Percentiles rank a stretch among this genome's conserved stretches.
Conservation (phyloP, 345 rosid species). For the Camelina sativa region DNA sequence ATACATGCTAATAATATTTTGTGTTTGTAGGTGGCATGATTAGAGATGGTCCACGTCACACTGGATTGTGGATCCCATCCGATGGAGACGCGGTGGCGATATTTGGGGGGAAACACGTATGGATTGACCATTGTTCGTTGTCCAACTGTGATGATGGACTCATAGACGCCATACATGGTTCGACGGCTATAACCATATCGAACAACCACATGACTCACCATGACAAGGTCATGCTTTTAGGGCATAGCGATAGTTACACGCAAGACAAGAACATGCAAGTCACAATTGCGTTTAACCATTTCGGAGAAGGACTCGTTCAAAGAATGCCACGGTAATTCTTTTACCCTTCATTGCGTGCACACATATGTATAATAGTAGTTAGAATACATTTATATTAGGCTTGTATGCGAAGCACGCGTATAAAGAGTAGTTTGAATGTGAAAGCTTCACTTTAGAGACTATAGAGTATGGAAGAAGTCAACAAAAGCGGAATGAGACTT, state of each 20-base stretch:
- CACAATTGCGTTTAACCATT: conserved; percentile 84
- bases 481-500: conserved; percentile 30
- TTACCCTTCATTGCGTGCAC: not conserved
- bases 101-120: conserved; percentile 57
- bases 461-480: conserved; percentile 32
- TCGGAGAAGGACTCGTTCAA: conserved; percentile 85
- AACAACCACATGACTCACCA: conserved; percentile 85
- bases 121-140: conserved; percentile 83
- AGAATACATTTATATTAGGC: not conserved
- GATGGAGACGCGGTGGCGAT: conserved; percentile 77
- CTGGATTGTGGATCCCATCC: conserved; percentile 59
- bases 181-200: conserved; percentile 80
- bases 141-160: conserved; percentile 78
- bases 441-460: conserved; percentile 18
- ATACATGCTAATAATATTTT: not conserved
- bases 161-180: conserved; percentile 77
- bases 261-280: conserved; percentile 77
- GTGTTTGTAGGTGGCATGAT: conserved; percentile 47
- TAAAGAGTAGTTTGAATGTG: conserved; percentile 32
- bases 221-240: conserved; percentile 83
- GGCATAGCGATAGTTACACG: conserved; percentile 68
- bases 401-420: conserved; percentile 27
- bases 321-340: conserved; percentile 74
- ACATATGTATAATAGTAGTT: not conserved
- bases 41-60: conserved; percentile 59